Evolutionary conservation across 106 monocot species (phyloP), one percentile per base, ranked within the genome.

Genomic region (Gastrodia elata): DNA sequence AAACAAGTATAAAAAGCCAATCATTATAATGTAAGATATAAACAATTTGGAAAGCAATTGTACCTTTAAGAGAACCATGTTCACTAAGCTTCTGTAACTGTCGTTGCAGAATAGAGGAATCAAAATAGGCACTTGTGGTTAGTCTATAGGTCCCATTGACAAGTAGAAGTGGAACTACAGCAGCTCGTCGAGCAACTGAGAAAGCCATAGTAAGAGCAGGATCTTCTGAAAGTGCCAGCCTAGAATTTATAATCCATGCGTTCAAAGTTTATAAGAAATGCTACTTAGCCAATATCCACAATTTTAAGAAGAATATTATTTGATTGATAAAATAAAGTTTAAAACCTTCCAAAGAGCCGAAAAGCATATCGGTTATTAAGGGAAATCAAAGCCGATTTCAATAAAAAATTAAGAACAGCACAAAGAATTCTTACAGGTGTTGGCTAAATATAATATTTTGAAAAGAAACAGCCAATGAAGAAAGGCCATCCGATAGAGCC

Each of bases 111-210:
- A 92, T 88, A 39, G 87, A 81, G 55, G 96, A 92, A 80, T 97
- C 96, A 75, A 97, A 77, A 77, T 92, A 97, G 37, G 90, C 36
- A 68, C 90, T 92, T 13, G 92, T 74, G 71, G 92, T 97, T 86
- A 90, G 84, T 68, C 90, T 78, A 64, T 97, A 97, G 35, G 96
- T 92, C 33, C 92, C 96, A 80, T 97, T 97, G 64, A 97, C 92
- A 56, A 97, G 79, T 72, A 97, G 58, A 71, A 97, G 81, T 74
- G 96, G 96, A 33, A 92, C 90, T 38, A 90, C 86, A 42, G 96
- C 96, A 77, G 96, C 90, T 73, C 92, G 89, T 25, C 96, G 82
- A 11, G 96, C 84, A 73, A 97, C 83, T 42, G 96, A 82, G 68
- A 97, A 97, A 37, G 96, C 96, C 88, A 92, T 97, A 38, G 84